Conservation (phyloP, 1,284 basidiomycete genomes). For the Athelia sp. region DNA sequence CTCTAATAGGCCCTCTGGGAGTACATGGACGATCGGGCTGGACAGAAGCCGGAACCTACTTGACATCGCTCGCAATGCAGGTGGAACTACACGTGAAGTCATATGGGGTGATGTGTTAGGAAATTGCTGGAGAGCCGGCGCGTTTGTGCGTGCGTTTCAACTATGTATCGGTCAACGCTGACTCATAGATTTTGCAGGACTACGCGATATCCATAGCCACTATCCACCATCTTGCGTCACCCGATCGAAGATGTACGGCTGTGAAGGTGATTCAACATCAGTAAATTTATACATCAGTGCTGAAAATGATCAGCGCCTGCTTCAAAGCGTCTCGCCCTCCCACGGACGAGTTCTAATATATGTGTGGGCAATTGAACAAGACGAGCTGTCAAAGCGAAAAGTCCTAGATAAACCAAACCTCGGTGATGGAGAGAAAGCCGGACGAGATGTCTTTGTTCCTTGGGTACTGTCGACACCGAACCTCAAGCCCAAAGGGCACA, state of each 20-base stretch:
- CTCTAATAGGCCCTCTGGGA: constrained; percentile 44
- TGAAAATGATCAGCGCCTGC: constrained; percentile 44
- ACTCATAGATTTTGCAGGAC: constrained; percentile 55
- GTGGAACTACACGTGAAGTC: constrained; percentile 65
- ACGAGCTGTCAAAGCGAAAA: constrained; percentile 69
- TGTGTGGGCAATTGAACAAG: constrained; percentile 99
- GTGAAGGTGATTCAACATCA: constrained; percentile 52
- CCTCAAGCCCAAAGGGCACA: constrained; percentile 9
- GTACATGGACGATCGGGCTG: constrained; percentile 73
- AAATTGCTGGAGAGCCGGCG: constrained; percentile 63
- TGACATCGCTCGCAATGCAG: constrained; percentile 63
- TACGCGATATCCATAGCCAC: constrained; percentile 94
- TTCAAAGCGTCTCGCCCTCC: constrained; percentile 55
- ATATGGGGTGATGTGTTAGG: constrained; percentile 71
- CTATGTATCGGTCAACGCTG: not conserved
- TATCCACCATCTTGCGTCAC: constrained; percentile 88
- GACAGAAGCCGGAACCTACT: constrained; percentile 80
- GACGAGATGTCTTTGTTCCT: constrained; percentile 70
- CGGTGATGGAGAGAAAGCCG: constrained; percentile 11
- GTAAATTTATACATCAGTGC: not conserved
- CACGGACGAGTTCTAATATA: constrained; percentile 87
- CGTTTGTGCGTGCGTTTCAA: constrained; percentile 60
- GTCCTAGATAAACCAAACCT: constrained; percentile 34
- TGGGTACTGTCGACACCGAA: constrained; percentile 48
- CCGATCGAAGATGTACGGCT: constrained; percentile 62